phyloP scores from a whole-genome alignment of 1,284 basidiomycete genomes.

The Xanthoconium separans region DNA sequence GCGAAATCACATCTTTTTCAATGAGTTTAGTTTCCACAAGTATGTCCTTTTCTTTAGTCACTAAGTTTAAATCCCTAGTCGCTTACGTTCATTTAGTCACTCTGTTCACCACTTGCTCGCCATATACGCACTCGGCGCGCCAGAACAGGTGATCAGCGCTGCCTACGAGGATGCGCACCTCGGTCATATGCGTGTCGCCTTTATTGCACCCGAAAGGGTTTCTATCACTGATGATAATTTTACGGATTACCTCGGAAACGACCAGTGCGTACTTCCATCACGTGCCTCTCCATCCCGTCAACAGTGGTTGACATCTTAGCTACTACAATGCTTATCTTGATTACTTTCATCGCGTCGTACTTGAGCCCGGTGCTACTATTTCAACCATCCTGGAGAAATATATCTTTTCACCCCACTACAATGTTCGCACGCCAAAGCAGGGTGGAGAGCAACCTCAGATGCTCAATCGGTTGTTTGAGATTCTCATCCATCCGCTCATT shows the following conservation, averaged over 20 bases:
- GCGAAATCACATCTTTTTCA: slow-evolving; percentile 61
- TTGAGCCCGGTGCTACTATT: slow-evolving; percentile 26
- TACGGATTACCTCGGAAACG: slow-evolving; percentile 41
- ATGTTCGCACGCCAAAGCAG: slow-evolving; percentile 21
- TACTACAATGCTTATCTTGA: slow-evolving; percentile 37
- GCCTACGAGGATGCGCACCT: slow-evolving; percentile 37
- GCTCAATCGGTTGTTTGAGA: slow-evolving; percentile 58
- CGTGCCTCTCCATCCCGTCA: not conserved
- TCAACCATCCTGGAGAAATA: slow-evolving; percentile 26
- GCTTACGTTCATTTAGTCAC: slow-evolving; percentile 33
- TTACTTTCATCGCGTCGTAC: slow-evolving; percentile 35
- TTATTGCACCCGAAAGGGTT: slow-evolving; percentile 32
- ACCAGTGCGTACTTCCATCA: slow-evolving; percentile 30
- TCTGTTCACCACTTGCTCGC: slow-evolving; percentile 41
- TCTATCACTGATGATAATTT: slow-evolving; percentile 41
- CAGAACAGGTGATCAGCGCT: slow-evolving; percentile 36
- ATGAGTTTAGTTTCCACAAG: slow-evolving; percentile 61
- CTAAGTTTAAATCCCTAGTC: not conserved
- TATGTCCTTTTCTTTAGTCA: slow-evolving; percentile 18
- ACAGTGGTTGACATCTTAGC: slow-evolving; percentile 15
- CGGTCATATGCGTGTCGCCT: slow-evolving; percentile 35
- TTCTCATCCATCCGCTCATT: slow-evolving; percentile 64
- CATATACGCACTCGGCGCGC: slow-evolving; percentile 43
- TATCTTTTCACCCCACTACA: slow-evolving; percentile 26
- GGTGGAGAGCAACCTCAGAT: slow-evolving; percentile 47